phyloP scores from a whole-genome alignment of 768 basidiomycete genomes.

The Auriscalpium vulgare region DNA sequence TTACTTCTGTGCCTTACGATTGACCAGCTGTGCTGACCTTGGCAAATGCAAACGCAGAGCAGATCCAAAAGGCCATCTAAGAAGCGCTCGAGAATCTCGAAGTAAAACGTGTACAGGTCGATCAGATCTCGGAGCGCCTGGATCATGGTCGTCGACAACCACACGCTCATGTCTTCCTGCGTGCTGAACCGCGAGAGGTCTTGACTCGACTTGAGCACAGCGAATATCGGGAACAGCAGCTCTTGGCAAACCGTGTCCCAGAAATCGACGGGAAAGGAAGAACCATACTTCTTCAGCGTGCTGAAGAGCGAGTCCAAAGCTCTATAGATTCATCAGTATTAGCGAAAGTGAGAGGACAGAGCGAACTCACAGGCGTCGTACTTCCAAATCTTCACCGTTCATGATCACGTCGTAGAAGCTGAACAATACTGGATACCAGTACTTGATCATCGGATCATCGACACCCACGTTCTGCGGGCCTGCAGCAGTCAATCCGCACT shows the following conservation, averaged over 20 bases:
- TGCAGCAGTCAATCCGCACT: slow-evolving; percentile 39
- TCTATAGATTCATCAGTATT: slow-evolving; percentile 24
- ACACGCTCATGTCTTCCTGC: slow-evolving; percentile 98
- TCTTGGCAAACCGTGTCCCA: slow-evolving; percentile 98
- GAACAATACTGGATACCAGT: slow-evolving; percentile 95
- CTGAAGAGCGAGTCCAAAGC: slow-evolving; percentile 95
- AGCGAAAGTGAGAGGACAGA: background rate
- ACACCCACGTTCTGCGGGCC: slow-evolving; percentile 30
- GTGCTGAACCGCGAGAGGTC: slow-evolving; percentile 90
- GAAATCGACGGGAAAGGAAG: slow-evolving; percentile 80
- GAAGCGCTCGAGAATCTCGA: slow-evolving; percentile 82
- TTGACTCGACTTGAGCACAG: slow-evolving; percentile 87
- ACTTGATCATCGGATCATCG: slow-evolving; percentile 89
- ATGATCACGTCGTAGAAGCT: slow-evolving; percentile 99
- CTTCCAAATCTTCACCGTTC: slow-evolving; percentile 98
- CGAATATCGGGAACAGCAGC: slow-evolving; percentile 96
- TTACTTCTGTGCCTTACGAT: background rate
- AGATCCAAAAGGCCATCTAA: slow-evolving; percentile 92
- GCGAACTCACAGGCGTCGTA: slow-evolving; percentile 77
- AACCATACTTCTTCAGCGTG: slow-evolving; percentile 85
- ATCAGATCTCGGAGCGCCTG: slow-evolving; percentile 93
- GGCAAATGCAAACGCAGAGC: slow-evolving; percentile 94
- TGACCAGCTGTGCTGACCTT: slow-evolving; percentile 53
- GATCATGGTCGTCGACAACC: slow-evolving; percentile 98
- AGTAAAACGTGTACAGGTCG: slow-evolving; percentile 93